Percentiles rank a stretch among this genome's conserved stretches.
Evolutionary conservation across 2,329 filamentous ascomycete species (phyloP).

Genomic region (Chrysosphaeria jannelii): DNA sequence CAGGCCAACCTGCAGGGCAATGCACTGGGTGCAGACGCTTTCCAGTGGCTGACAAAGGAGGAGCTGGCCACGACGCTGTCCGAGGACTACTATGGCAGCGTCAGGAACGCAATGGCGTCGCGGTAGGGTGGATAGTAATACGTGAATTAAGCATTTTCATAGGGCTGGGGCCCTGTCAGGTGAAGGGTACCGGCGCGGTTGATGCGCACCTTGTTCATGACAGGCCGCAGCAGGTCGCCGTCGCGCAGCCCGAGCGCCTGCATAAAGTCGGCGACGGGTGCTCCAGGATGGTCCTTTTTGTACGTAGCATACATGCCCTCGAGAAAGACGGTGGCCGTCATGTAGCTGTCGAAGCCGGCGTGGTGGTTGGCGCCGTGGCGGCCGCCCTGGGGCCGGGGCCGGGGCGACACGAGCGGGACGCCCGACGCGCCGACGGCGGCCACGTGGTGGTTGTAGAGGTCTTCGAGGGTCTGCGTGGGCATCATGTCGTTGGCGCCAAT

Average conservation of each 20-base stretch:
- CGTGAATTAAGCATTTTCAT: conserved; percentile 3
- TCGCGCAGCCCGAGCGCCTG: conserved; percentile 5
- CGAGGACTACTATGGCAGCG: conserved; percentile 36
- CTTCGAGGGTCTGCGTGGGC: conserved; percentile 7
- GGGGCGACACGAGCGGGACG: too few species aligned
- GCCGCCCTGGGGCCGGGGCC: neutral
- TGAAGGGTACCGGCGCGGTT: conserved; percentile 4
- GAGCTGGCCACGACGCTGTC: conserved; percentile 44
- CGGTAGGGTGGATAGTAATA: too few species aligned
- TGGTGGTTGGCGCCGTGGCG: conserved; percentile 1
- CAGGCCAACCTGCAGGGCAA: conserved; percentile 56
- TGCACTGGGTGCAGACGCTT: conserved; percentile 44
- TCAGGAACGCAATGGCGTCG: conserved; percentile 62
- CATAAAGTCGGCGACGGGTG: neutral
- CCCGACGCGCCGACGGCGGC: too few species aligned
- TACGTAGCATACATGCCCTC: conserved; percentile 6
- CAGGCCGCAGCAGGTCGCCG: conserved; percentile 3
- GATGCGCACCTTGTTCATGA: conserved; percentile 6
- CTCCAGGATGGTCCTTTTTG: neutral
- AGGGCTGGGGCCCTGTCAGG: neutral
- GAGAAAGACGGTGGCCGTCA: conserved; percentile 13
- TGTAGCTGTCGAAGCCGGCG: conserved; percentile 5
- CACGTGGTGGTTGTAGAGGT: too few species aligned
- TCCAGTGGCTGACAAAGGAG: conserved; percentile 75
- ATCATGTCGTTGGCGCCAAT: conserved; percentile 49